These are phyloP conservation scores for Tolypocladium endophyticum DNA, from an alignment of 2,329 filamentous ascomycete genomes.

Conservation along the genomic window DNA sequence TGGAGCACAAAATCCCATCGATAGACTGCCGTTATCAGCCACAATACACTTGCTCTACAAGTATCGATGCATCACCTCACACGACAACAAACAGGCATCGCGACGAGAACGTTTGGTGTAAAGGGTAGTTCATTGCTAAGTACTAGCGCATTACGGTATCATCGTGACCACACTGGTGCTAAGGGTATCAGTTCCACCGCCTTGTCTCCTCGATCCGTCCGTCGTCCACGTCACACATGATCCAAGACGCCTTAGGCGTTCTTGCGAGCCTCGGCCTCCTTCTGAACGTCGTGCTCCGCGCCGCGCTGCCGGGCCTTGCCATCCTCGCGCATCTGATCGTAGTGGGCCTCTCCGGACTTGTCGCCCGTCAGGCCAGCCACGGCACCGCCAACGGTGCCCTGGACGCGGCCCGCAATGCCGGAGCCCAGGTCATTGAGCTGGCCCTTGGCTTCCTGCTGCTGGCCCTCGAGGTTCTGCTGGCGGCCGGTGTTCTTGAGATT, in stretches of 20 bases:
- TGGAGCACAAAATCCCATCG: no score
- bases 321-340: constrained; percentile 60
- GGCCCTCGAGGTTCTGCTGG: constrained; percentile 69
- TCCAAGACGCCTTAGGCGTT: constrained; percentile 1
- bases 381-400: constrained; percentile 61
- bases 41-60: not conserved
- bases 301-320: constrained; percentile 80
- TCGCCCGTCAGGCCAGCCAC: constrained; percentile 67
- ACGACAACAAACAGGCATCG: no score
- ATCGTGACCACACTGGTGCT: not conserved
- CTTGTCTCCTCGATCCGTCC: not conserved
- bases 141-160: not conserved
- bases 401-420: constrained; percentile 56
- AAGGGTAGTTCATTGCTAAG: not conserved
- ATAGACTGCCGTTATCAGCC: no score
- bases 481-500: constrained; percentile 63
- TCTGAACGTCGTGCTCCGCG: constrained; percentile 70
- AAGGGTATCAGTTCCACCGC: not conserved
- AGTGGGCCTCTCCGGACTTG: constrained; percentile 50
- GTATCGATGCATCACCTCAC: not conserved
- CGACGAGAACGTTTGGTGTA: no score
- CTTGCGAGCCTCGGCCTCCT: constrained; percentile 46
- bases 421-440: constrained; percentile 63
- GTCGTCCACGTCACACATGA: not conserved
- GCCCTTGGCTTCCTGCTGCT: constrained; percentile 72